Evolutionary conservation across 2,329 filamentous ascomycete species (phyloP), one percentile per base, ranked within the genome.

Genomic region (Aureobasidium subglaciale): DNA sequence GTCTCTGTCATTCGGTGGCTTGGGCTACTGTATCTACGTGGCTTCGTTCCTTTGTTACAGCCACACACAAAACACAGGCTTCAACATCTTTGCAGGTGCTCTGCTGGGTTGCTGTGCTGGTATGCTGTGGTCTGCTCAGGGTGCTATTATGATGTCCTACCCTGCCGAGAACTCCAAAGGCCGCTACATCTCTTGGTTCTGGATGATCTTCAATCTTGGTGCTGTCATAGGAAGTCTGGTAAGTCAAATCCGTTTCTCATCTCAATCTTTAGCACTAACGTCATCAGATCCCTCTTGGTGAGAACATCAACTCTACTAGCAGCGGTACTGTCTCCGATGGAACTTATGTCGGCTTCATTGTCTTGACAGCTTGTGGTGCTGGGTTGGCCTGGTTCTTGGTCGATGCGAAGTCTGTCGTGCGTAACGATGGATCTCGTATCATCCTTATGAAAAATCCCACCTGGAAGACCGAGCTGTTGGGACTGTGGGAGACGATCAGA

Each of bases 171-270:
- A 82, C 30, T 81, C 83, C 61, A 96, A 96, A 77, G 91, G 91
- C 41, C 84, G 85, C 58, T 96, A 90, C 70, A 95, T 96, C 69
- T 87, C 87, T 59, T 85, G 84, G 75, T 96, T 96, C 74, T 96
- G 91, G 91, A 84, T 90, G 69, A 95, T 96, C 65, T 96, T 96
- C 79, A 96, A 96, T 72, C 71, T 91, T 58, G 91, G 91, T 63
- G 90, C 85, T 64, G 90, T 96, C 59, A 89, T 96, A 69, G 91
- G 91, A 59, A 84, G 85, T 65, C 68, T 84, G 75, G 80, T 83
- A 71, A 68, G 78, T 68, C 41, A 29, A 34, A 18, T 16, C 6
- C 3, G 6, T 3, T 16, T 16, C 30, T 5, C 13, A 6, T 20
- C 6, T 9, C 5, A n/a, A 15, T 3, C n/a, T 13, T 24, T 9